Percentiles rank a stretch among this genome's conserved stretches.
Evolutionary conservation across 805 yeast species (phyloP).

Genomic region (Saccharomycopsis amapae): DNA sequence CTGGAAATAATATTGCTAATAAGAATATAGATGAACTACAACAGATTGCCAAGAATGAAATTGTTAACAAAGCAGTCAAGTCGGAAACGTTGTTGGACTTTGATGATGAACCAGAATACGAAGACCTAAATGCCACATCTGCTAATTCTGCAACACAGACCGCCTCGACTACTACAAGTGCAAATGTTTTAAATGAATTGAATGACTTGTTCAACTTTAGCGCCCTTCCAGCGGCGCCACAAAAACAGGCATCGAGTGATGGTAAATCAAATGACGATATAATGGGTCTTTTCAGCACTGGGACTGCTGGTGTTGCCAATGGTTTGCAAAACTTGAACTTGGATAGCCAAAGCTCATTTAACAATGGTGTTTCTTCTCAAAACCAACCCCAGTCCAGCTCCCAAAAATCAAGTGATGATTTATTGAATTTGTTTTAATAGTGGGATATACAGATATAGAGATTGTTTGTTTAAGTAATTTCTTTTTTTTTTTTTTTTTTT

Average conservation of each 20-base stretch:
- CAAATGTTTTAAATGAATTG: slow-evolving; percentile 58
- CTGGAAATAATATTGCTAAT: slow-evolving; percentile 33
- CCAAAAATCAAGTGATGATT: slow-evolving; percentile 17
- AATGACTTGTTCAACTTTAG: slow-evolving; percentile 56
- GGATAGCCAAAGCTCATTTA: slow-evolving; percentile 1
- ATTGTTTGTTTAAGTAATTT: no score
- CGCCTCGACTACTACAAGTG: neutral
- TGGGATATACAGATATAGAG: no score
- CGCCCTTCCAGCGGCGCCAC: slow-evolving; percentile 1
- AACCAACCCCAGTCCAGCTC: neutral
- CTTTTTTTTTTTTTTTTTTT: no score
- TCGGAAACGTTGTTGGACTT: slow-evolving; percentile 82
- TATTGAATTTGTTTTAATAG: slow-evolving; percentile 15
- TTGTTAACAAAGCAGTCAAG: slow-evolving; percentile 48
- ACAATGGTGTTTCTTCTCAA: no score
- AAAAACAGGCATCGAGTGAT: neutral
- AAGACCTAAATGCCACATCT: no score
- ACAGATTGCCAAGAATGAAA: slow-evolving; percentile 69
- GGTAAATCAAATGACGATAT: slow-evolving; percentile 13
- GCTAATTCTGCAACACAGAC: neutral
- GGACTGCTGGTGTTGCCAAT: slow-evolving; percentile 12
- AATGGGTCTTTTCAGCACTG: slow-evolving; percentile 19
- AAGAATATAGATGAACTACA: slow-evolving; percentile 72
- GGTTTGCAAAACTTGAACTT: slow-evolving; percentile 17
- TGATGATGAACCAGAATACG: slow-evolving; percentile 51